phyloP scores from a whole-genome alignment of 2,329 filamentous ascomycete genomes.

The Mycosphaerella sp. region DNA sequence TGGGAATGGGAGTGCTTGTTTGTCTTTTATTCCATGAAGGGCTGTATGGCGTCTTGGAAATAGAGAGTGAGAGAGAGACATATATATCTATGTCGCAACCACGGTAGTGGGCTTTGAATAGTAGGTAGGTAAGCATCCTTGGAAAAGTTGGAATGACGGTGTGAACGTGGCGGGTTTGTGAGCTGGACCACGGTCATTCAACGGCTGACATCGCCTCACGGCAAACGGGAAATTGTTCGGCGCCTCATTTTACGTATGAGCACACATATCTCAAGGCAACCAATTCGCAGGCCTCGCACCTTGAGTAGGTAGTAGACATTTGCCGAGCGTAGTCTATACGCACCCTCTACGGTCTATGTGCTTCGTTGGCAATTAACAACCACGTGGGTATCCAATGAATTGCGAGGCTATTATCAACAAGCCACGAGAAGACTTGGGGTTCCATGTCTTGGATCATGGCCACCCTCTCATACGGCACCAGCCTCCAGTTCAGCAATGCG shows the following conservation, averaged over 20 bases:
- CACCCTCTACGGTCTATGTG: neutral
- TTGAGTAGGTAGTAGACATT: neutral
- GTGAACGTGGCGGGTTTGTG: neutral
- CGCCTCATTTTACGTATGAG: neutral
- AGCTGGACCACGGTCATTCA: neutral
- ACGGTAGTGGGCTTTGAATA: too few relatives aligned
- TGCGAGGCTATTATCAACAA: neutral
- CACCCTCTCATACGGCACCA: constrained; percentile 14
- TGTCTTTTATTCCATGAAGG: too few relatives aligned
- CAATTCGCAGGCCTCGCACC: neutral
- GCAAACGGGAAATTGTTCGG: neutral
- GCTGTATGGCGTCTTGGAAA: too few relatives aligned
- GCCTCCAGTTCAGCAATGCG: constrained; percentile 66
- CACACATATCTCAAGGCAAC: neutral
- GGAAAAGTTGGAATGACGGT: neutral
- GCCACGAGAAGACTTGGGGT: too few relatives aligned
- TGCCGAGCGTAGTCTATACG: neutral
- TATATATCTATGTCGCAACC: too few relatives aligned
- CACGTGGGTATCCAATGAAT: too few relatives aligned
- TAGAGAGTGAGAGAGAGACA: too few relatives aligned
- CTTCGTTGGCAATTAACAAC: too few relatives aligned
- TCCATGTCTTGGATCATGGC: neutral
- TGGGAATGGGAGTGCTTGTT: too few relatives aligned
- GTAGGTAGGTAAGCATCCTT: too few relatives aligned
- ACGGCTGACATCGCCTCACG: neutral